Evolutionary conservation across 2,329 filamentous ascomycete genomes (phyloP).

Genomic region (Harringtonia lauricola): DNA sequence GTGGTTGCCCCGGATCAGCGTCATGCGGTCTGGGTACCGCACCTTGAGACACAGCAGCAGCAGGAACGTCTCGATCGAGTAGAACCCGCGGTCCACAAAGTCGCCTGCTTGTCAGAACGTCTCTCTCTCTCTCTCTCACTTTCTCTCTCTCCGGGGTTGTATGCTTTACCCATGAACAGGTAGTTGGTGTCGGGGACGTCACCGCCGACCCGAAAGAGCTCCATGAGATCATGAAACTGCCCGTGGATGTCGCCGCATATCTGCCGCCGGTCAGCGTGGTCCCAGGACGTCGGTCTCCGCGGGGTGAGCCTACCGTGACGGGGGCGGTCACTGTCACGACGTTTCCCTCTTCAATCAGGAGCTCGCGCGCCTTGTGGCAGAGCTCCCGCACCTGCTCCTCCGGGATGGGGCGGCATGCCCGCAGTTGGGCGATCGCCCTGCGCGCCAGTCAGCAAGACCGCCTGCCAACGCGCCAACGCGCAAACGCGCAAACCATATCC

Average conservation of each 20-base stretch:
- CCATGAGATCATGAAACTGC: conserved; percentile 95
- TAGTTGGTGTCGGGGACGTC: conserved; percentile 95
- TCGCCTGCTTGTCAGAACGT: conserved; percentile 47
- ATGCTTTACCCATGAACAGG: conserved; percentile 73
- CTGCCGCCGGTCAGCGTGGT: conserved; percentile 24
- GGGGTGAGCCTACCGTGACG: conserved; percentile 72
- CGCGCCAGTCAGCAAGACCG: conserved; percentile 1
- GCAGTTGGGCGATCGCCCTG: conserved; percentile 89
- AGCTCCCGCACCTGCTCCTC: conserved; percentile 92
- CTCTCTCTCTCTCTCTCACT: neutral
- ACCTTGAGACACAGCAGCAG: conserved; percentile 94
- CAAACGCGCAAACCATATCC: too few species aligned
- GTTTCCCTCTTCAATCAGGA: conserved; percentile 95
- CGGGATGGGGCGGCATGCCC: conserved; percentile 90
- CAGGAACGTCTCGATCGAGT: conserved; percentile 92
- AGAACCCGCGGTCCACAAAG: conserved; percentile 96
- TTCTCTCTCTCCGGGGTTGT: neutral
- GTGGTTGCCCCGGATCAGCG: conserved; percentile 88
- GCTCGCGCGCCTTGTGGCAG: conserved; percentile 92
- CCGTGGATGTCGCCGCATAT: conserved; percentile 97
- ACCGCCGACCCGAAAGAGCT: conserved; percentile 85
- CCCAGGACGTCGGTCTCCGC: too few species aligned
- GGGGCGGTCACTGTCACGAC: conserved; percentile 91
- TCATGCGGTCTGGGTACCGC: conserved; percentile 93
- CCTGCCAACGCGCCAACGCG: neutral